Evolutionary conservation across 441 rosid genomes (phyloP), one percentile per base, ranked within the genome.

Genomic region (Eruca vesicaria): DNA sequence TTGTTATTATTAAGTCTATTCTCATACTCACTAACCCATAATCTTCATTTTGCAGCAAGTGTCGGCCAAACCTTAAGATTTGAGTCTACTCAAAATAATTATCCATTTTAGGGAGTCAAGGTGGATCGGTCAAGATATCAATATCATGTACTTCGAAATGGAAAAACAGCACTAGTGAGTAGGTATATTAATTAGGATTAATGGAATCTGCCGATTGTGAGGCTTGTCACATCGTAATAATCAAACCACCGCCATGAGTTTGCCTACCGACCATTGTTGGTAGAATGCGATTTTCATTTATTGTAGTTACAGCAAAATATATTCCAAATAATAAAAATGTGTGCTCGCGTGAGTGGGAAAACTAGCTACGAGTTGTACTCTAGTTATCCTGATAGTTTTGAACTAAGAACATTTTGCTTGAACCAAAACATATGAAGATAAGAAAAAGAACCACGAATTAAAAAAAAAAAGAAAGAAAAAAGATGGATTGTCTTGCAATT

Each of bases 151-250:
- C 38, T 14, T 32, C 29, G 9, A 74, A 67, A 74, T 29, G 28
- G 43, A 33, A 59, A 71, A 45, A 50, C 38, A 14, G 29, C 29
- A 70, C 14, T 36, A 7, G 31, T 14, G 29, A 2, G 31, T 58
- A 36, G n/a, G 21, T 70, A 53, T 32, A 26, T 66, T 31, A 20
- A 7, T 2, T 50, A 21, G 20, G 61, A 21, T 66, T 26, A 68
- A 70, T 45, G 67, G 61, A 21, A 76, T 64, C 67, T 63, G 6
- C 12, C 10, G 60, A 45, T 23, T 41, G 71, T 41, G 69, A 38
- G 12, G 29, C 65, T 63, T 26, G 50, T 61, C 66, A 76, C 15
- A 56, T 76, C 65, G n/a, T 55, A 43, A 19, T 29, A 31, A 7
- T 53, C 79, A 52, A 26, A 43, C 31, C 59, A 66, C 60, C 74